Base-by-base conservation (phyloP, 2,329 filamentous ascomycete genomes). In the Emericellopsis cladophorae region DNA sequence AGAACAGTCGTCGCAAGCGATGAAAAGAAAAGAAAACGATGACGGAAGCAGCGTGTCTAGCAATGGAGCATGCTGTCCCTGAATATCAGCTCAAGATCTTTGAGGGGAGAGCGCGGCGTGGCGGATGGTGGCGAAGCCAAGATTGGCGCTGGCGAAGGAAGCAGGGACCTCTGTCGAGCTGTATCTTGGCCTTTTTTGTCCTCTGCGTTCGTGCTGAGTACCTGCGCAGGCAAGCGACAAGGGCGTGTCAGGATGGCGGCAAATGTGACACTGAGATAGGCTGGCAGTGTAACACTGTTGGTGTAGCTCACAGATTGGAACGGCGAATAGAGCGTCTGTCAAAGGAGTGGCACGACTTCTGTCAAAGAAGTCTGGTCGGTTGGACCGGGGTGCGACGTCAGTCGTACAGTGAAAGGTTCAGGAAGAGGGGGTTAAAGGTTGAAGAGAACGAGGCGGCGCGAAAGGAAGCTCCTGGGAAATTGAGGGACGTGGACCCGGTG, bases 291-390 rank as follows among this genome's bases (percentile, higher is more conserved):
- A 8, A 16, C 35, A 22, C 16, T 22, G 11, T 22, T 18, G 35
- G 23, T 36, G n/a, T 3, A 5, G 18, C 11, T 16, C 35, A 22
- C n/a, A 12, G 18, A 18, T 36, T 21, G 15, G 3, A 9, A 9
- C 26, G 9, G 9, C 26, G 12, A 3, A 12, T 12, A 12, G 26
- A 12, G 26, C 8, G 26, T 29, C 26, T 40, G 26, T 39, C 37
- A 48, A 55, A 55, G 48, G 57, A 58, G 49, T 50, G 58, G 52
- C 46, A 46, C 46, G 53, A 54, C 51, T 51, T 58, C 56, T 60
- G 40, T 62, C 56, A 56, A 61, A 60, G 59, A 60, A 50, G 53
- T 53, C 54, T 46, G 40, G 32, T 24, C 42, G 37, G 42, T 37
- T 37, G 18, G 33, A 16, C 4, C 10, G 6, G 10, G 26, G 26